These are phyloP conservation scores for Purshia tridentata DNA, from an alignment of 306 rosid species.

Conservation along the genomic window DNA sequence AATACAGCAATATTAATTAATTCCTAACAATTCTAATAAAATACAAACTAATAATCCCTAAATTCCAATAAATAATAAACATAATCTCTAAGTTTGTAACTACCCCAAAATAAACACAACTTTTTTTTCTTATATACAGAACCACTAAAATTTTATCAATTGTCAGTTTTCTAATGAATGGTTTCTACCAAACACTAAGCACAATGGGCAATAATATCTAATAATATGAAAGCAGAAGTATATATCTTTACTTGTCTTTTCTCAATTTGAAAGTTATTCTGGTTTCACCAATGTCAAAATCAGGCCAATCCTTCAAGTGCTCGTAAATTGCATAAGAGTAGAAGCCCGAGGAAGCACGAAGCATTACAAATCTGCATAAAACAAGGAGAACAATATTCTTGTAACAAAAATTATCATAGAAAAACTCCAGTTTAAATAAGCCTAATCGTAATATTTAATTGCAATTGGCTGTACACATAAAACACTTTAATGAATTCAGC, in stretches of 20 bases:
- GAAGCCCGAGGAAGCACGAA: slow-evolving; percentile 81
- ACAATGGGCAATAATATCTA: background rate
- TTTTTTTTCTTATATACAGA: background rate
- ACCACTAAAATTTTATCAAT: background rate
- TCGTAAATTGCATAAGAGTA: slow-evolving; percentile 86
- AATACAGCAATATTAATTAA: background rate
- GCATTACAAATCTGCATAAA: slow-evolving; percentile 69
- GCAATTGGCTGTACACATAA: background rate
- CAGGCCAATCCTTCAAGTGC: slow-evolving; percentile 83
- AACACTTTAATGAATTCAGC: slow-evolving; percentile 5
- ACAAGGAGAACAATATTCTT: slow-evolving; percentile 17
- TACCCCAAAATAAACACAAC: background rate
- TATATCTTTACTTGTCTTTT: slow-evolving; percentile 61
- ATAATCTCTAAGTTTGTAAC: background rate
- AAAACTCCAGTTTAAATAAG: background rate
- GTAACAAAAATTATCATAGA: slow-evolving; percentile 17
- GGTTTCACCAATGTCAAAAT: slow-evolving; percentile 68
- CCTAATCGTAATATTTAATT: background rate
- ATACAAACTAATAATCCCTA: background rate
- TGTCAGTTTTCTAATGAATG: background rate
- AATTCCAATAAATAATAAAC: background rate
- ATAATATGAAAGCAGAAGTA: background rate
- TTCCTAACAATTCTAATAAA: background rate
- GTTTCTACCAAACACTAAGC: background rate
- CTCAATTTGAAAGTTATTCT: slow-evolving; percentile 86